Conservation (phyloP, 208 protist species). For the Acanthamoeba royreba region DNA sequence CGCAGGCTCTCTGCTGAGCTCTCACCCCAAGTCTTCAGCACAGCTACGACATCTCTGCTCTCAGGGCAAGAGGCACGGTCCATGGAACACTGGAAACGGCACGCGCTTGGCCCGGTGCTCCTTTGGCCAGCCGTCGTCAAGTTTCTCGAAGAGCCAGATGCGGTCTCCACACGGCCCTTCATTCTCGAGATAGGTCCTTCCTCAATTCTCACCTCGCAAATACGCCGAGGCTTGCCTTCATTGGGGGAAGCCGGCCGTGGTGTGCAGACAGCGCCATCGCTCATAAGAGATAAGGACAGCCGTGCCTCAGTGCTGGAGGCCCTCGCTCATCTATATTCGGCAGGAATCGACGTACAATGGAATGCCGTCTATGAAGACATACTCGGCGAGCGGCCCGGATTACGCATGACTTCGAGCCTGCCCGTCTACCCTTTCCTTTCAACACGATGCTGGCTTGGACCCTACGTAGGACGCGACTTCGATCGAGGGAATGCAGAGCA, state of each 20-base stretch:
- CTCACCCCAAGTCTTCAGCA: not conserved
- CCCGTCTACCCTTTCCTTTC: not conserved
- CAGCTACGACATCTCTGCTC: not conserved
- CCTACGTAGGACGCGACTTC: not conserved
- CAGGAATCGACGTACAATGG: not conserved
- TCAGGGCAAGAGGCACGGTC: not conserved
- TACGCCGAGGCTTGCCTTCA: not conserved
- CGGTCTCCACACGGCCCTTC: not conserved
- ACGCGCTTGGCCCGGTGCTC: constrained; percentile 11
- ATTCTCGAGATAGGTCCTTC: constrained; percentile 2
- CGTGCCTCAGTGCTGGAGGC: not conserved
- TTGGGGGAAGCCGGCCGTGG: not conserved
- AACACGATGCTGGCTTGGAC: not conserved
- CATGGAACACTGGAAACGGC: not conserved
- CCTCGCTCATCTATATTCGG: not conserved
- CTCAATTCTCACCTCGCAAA: not conserved
- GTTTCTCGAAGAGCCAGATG: not conserved
- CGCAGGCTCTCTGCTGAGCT: not conserved
- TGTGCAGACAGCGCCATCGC: not conserved
- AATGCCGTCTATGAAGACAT: not conserved
- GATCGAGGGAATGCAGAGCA: not conserved
- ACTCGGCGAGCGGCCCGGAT: not conserved
- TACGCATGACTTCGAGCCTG: not conserved
- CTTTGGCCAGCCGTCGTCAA: not conserved
- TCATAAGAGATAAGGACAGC: constrained; percentile 24